Evolutionary conservation across 352 stramenopile species (phyloP).

Genomic region (Pythium diclinum): DNA sequence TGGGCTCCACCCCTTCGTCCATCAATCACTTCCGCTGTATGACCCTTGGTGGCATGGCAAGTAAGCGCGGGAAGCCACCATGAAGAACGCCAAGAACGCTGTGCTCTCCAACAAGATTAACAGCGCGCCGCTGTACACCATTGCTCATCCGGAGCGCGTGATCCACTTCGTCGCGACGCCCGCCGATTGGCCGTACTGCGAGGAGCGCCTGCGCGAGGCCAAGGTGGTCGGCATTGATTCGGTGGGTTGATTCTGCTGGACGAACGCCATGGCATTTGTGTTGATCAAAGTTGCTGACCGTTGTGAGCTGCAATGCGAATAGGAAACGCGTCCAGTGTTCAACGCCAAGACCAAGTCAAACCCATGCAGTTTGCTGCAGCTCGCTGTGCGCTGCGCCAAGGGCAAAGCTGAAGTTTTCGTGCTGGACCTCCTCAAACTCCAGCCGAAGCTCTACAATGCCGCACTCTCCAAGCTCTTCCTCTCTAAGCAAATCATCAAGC

Average conservation of each 20-base stretch:
- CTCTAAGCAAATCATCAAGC: conserved; percentile 61
- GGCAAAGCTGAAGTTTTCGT: conserved; percentile 69
- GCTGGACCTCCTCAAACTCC: conserved; percentile 59
- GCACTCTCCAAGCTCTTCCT: conserved; percentile 56
- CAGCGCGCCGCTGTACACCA: conserved; percentile 50
- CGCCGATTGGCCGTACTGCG: conserved; percentile 52
- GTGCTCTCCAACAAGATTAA: conserved; percentile 39
- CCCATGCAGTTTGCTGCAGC: conserved; percentile 55
- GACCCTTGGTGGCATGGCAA: conserved; percentile 23
- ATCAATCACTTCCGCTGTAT: conserved; percentile 9
- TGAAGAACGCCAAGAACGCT: conserved; percentile 30
- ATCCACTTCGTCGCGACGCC: conserved; percentile 53
- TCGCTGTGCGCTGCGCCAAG: conserved; percentile 49
- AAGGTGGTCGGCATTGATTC: conserved; percentile 68
- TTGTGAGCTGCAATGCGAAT: not conserved
- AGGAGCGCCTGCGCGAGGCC: conserved; percentile 39
- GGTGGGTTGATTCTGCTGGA: conserved; percentile 36
- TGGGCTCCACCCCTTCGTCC: not conserved
- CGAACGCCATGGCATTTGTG: not conserved
- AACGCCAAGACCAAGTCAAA: conserved; percentile 37
- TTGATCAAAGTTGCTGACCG: conserved; percentile 2
- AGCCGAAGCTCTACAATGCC: conserved; percentile 57
- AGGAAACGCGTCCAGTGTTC: conserved; percentile 71
- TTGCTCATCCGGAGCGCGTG: conserved; percentile 31
- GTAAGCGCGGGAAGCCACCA: conserved; percentile 28